phyloP scores from a whole-genome alignment of 805 yeast species.

The Lachancea dasiensis region DNA sequence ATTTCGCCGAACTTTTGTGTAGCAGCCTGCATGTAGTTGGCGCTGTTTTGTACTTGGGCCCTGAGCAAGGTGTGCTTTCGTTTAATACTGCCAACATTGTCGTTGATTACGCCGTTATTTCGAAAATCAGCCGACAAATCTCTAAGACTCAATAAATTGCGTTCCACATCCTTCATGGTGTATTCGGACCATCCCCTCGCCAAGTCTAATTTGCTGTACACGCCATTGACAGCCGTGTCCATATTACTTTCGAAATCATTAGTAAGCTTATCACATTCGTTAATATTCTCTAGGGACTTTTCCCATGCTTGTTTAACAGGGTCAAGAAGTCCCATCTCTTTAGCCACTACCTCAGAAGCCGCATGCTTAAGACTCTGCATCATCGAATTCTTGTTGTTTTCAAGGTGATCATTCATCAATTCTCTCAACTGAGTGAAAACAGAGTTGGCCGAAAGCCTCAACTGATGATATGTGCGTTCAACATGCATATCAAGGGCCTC shows the following conservation, averaged over 20 bases:
- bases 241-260: constrained; percentile 20
- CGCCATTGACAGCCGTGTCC: constrained; percentile 14
- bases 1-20: constrained; percentile 10
- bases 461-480: constrained; percentile 20
- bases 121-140: constrained; percentile 11
- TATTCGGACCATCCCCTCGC: constrained; percentile 16
- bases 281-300: constrained; percentile 27
- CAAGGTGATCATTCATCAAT: constrained; percentile 21
- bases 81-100: constrained; percentile 18
- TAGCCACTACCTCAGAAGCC: constrained; percentile 26
- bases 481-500: constrained; percentile 23
- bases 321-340: constrained; percentile 26
- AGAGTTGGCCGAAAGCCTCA: constrained; percentile 21
- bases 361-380: constrained; percentile 24
- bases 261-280: constrained; percentile 30
- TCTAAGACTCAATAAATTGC: constrained; percentile 15
- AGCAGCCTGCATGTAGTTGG: constrained; percentile 9
- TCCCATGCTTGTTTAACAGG: constrained; percentile 30
- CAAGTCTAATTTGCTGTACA: constrained; percentile 17
- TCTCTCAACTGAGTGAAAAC: constrained; percentile 19
- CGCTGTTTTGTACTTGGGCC: constrained; percentile 7
- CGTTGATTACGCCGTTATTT: constrained; percentile 13
- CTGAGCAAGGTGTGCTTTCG: constrained; percentile 13
- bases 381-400: constrained; percentile 22
- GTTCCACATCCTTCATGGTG: constrained; percentile 17